These are phyloP conservation scores for Pythium dissotocum DNA, from an alignment of 352 stramenopile genomes.

Conservation along the genomic window DNA sequence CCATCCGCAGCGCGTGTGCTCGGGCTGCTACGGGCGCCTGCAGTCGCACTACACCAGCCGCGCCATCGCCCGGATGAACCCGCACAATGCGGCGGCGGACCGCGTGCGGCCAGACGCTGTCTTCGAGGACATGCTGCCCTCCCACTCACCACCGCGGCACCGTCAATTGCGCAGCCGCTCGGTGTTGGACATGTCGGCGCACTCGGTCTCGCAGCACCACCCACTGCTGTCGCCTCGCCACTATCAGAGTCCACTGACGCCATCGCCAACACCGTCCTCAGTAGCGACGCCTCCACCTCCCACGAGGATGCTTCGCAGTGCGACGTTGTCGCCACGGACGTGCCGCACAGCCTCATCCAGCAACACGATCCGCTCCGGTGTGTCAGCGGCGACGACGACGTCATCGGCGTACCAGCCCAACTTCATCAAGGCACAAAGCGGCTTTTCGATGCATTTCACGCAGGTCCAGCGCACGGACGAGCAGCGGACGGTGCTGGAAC, in stretches of 20 bases:
- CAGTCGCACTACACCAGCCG: slow-evolving; percentile 51
- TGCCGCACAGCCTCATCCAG: slow-evolving; percentile 13
- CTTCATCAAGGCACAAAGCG: slow-evolving; percentile 25
- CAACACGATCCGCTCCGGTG: slow-evolving; percentile 7
- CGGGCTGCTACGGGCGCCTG: slow-evolving; percentile 54
- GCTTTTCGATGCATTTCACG: slow-evolving; percentile 27
- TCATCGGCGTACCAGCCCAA: slow-evolving; percentile 16
- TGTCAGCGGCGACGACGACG: slow-evolving; percentile 6
- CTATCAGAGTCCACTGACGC: slow-evolving; percentile 2
- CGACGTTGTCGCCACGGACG: slow-evolving; percentile 18
- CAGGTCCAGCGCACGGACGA: slow-evolving; percentile 18
- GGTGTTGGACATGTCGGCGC: slow-evolving; percentile 8
- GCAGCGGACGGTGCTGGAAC: slow-evolving; percentile 18
- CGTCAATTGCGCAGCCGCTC: slow-evolving; percentile 20
- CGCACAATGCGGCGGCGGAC: not conserved
- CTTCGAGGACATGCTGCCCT: slow-evolving; percentile 13
- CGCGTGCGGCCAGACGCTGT: not conserved
- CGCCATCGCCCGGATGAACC: slow-evolving; percentile 28
- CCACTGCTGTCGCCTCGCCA: slow-evolving; percentile 18
- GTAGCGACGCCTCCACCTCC: not conserved
- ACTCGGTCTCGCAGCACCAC: not conserved
- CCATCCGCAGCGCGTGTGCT: slow-evolving; percentile 67
- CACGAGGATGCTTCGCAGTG: slow-evolving; percentile 12
- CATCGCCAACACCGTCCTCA: slow-evolving; percentile 2
- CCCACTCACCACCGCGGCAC: slow-evolving; percentile 1